These are phyloP conservation scores for Coemansia umbellata DNA, from an alignment of 192 early-diverging fungal species.

Conservation along the genomic window DNA sequence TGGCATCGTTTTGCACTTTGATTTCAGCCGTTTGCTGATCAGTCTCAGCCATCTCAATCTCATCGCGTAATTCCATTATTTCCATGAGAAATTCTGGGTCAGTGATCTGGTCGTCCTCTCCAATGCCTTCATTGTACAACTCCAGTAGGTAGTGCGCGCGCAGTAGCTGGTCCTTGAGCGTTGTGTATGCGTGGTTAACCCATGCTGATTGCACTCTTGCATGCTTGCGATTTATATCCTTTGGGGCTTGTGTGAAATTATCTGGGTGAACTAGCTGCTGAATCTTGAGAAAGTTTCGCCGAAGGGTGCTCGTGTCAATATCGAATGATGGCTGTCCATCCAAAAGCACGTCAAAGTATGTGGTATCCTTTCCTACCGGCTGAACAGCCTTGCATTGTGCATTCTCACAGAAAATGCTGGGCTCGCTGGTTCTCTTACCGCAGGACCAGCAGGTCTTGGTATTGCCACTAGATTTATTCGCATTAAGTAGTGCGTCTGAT, in stretches of 20 bases:
- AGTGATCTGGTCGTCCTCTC: conserved; percentile 60
- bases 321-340: conserved; percentile 52
- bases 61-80: conserved; percentile 75
- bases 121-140: conserved; percentile 52
- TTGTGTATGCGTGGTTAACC: conserved; percentile 84
- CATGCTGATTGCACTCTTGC: conserved; percentile 65
- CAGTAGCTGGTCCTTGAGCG: conserved; percentile 70
- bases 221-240: conserved; percentile 25
- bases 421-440: conserved; percentile 31
- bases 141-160: conserved; percentile 79
- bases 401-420: conserved; percentile 57
- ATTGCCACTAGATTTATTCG: too few relatives aligned
- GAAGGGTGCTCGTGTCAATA: conserved; percentile 59
- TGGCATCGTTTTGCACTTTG: conserved; percentile 61
- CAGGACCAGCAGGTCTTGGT: conserved; percentile 70
- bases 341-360: conserved; percentile 60
- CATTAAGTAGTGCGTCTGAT: too few relatives aligned
- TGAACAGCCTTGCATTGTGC: conserved; percentile 60
- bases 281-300: conserved; percentile 63
- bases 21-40: conserved; percentile 62
- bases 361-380: conserved; percentile 44
- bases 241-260: conserved; percentile 59
- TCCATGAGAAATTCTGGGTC: conserved; percentile 78
- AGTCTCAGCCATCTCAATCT: conserved; percentile 62
- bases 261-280: conserved; percentile 89